Conservation (phyloP, 495 filamentous ascomycete species). For the Cenococcum geophilum region DNA sequence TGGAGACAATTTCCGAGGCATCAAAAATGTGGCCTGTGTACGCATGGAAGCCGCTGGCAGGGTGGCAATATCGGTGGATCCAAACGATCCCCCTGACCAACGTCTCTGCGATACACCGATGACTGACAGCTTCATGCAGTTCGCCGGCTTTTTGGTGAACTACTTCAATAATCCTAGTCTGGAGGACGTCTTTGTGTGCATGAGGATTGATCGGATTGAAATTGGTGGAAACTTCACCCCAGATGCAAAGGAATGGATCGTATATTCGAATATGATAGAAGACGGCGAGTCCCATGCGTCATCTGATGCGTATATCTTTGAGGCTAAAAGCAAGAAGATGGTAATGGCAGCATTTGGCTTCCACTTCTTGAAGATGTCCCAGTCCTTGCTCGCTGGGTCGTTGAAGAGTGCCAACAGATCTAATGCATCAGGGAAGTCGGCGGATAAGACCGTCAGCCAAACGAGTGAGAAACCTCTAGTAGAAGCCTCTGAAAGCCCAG, state of each 20-base stretch:
- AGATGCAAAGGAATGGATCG: conserved; percentile 39
- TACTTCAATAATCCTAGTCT: background rate
- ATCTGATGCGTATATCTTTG: conserved; percentile 51
- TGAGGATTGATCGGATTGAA: background rate
- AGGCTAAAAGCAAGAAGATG: conserved; percentile 39
- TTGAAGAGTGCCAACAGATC: conserved; percentile 18
- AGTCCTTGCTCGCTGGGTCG: conserved; percentile 42
- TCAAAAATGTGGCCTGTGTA: conserved; percentile 45
- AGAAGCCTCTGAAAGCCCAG: background rate
- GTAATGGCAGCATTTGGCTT: conserved; percentile 49
- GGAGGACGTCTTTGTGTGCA: background rate
- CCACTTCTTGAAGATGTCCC: conserved; percentile 43
- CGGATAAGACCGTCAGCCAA: conserved; percentile 9
- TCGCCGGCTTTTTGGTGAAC: conserved; percentile 2
- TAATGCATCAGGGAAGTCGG: conserved; percentile 6
- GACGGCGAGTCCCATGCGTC: conserved; percentile 38
- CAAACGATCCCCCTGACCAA: background rate
- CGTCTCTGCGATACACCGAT: background rate
- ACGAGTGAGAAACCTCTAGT: background rate
- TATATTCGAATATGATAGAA: conserved; percentile 39
- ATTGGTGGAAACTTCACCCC: background rate
- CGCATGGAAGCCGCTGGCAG: conserved; percentile 43
- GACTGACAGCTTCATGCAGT: conserved; percentile 1
- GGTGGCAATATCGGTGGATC: conserved; percentile 19
- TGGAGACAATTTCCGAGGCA: conserved; percentile 40